These are phyloP conservation scores for Pythium biforme DNA, from an alignment of 352 stramenopile genomes.

Conservation along the genomic window DNA sequence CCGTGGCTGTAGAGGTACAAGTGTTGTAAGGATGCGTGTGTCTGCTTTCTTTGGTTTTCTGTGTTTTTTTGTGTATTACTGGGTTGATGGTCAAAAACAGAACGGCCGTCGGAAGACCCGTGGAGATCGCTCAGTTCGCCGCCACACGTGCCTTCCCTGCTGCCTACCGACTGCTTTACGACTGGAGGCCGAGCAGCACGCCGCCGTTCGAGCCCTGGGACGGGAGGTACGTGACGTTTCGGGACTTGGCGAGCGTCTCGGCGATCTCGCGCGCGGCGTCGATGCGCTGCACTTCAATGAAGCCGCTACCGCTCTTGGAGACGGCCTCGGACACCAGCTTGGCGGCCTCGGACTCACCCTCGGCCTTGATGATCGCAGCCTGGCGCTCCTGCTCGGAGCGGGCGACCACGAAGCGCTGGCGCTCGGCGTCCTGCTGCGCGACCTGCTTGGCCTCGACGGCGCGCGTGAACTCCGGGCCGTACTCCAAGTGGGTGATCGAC, in stretches of 20 bases:
- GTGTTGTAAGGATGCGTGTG: no score
- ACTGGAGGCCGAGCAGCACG: slow-evolving; percentile 84
- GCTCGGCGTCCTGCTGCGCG: slow-evolving; percentile 98
- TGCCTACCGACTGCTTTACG: slow-evolving; percentile 5
- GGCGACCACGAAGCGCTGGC: slow-evolving; percentile 98
- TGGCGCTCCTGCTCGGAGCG: slow-evolving; percentile 98
- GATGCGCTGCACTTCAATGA: slow-evolving; percentile 99
- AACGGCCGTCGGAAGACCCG: neutral
- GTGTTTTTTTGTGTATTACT: slow-evolving; percentile 5
- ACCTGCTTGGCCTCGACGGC: slow-evolving; percentile 99
- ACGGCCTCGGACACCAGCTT: slow-evolving; percentile 98
- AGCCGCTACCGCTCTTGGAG: slow-evolving; percentile 95
- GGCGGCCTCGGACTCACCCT: slow-evolving; percentile 98
- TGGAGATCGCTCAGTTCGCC: neutral
- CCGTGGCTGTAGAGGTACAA: slow-evolving; percentile 97
- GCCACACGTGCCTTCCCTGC: neutral
- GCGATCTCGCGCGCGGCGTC: slow-evolving; percentile 99
- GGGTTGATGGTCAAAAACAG: neutral
- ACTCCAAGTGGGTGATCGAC: slow-evolving; percentile 99
- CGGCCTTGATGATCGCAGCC: slow-evolving; percentile 89
- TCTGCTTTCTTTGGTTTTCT: no score
- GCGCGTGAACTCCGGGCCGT: slow-evolving; percentile 98
- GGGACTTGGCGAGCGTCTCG: slow-evolving; percentile 94
- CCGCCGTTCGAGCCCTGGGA: slow-evolving; percentile 84
- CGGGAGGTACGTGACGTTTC: slow-evolving; percentile 99